Conservation (phyloP, 352 stramenopile genomes). For the Blastocystis sp. region DNA sequence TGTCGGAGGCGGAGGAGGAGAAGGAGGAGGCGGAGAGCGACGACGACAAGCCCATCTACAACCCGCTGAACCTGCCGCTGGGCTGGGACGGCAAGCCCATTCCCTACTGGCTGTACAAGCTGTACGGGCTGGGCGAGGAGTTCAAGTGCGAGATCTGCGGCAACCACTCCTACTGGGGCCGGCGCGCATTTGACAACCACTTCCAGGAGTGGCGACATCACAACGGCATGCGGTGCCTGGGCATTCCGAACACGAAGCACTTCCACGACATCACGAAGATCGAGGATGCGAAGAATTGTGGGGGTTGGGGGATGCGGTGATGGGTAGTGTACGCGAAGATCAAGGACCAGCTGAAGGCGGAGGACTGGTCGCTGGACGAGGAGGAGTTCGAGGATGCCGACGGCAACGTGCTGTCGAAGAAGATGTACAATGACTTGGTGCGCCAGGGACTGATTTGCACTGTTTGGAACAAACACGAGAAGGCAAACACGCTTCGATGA, state of each 20-base stretch:
- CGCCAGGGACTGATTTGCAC: constrained; percentile 85
- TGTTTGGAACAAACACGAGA: not conserved
- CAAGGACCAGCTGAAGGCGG: constrained; percentile 85
- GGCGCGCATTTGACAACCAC: constrained; percentile 91
- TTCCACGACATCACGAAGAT: constrained; percentile 99
- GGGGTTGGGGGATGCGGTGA: constrained; percentile 73
- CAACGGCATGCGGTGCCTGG: constrained; percentile 94
- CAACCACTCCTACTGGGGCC: constrained; percentile 93
- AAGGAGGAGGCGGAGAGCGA: constrained; percentile 79
- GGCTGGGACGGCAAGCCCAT: constrained; percentile 98
- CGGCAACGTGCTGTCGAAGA: constrained; percentile 93
- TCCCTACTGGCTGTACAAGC: constrained; percentile 98
- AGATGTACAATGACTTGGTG: constrained; percentile 95
- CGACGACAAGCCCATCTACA: constrained; percentile 93
- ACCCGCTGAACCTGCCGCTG: constrained; percentile 94
- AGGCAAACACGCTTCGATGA: constrained; percentile 68
- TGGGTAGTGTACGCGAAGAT: constrained; percentile 88
- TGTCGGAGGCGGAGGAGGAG: constrained; percentile 76
- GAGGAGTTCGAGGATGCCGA: constrained; percentile 98
- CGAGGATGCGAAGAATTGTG: constrained; percentile 84
- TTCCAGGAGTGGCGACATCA: constrained; percentile 95
- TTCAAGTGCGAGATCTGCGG: constrained; percentile 99
- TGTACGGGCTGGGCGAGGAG: constrained; percentile 76
- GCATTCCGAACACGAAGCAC: constrained; percentile 98
- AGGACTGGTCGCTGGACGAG: constrained; percentile 88